Evolutionary conservation across 768 basidiomycete genomes (phyloP).

Genomic region (Jaapia argillacea): DNA sequence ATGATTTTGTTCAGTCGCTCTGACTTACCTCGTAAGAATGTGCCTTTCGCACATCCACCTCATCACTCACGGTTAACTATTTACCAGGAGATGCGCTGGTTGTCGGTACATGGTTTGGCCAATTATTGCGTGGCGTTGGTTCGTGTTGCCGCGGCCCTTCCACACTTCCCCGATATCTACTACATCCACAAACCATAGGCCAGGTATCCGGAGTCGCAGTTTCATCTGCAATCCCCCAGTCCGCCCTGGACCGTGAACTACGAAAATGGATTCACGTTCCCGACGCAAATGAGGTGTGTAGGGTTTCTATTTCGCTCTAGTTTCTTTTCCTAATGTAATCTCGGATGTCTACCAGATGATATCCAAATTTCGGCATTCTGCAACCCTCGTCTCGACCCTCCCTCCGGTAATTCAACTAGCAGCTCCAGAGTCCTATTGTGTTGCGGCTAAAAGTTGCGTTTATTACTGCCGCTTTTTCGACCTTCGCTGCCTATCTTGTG

Average conservation of each 20-base stretch:
- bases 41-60: background rate
- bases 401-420: slow-evolving; percentile 38
- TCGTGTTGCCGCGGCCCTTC: too few relatives aligned
- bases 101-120: slow-evolving; percentile 59
- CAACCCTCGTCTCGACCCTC: slow-evolving; percentile 40
- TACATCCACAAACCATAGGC: slow-evolving; percentile 19
- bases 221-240: slow-evolving; percentile 60
- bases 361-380: slow-evolving; percentile 47
- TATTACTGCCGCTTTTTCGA: slow-evolving; percentile 46
- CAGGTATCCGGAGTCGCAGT: slow-evolving; percentile 68
- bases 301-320: too few relatives aligned
- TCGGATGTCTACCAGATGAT: slow-evolving; percentile 34
- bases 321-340: background rate
- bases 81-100: slow-evolving; percentile 47
- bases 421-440: slow-evolving; percentile 52
- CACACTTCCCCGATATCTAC: slow-evolving; percentile 1
- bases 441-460: slow-evolving; percentile 56
- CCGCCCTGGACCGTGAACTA: slow-evolving; percentile 42
- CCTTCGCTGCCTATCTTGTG: slow-evolving; percentile 46
- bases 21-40: slow-evolving; percentile 47
- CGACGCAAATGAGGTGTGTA: slow-evolving; percentile 42
- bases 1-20: slow-evolving; percentile 34
- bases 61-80: background rate
- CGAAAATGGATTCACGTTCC: slow-evolving; percentile 40
- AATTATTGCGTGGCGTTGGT: slow-evolving; percentile 61